phyloP scores from a whole-genome alignment of 768 basidiomycete species.

The Crassisporium funariophilum region DNA sequence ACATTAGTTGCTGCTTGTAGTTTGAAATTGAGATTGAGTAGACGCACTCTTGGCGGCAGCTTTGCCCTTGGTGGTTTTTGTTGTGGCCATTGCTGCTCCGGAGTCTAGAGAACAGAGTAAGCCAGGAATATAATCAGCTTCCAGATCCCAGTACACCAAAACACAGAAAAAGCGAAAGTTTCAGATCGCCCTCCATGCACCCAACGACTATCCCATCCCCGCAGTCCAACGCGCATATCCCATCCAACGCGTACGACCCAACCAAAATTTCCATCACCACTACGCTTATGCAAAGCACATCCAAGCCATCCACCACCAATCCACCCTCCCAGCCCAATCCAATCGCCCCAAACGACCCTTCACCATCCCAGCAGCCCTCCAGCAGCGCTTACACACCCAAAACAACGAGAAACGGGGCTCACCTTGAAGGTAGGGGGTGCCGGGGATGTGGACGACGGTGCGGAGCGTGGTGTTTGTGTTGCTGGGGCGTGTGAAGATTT shows the following conservation, averaged over 20 bases:
- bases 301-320: slow-evolving; percentile 15
- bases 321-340: slow-evolving; percentile 16
- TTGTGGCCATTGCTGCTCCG: slow-evolving; percentile 56
- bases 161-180: background rate
- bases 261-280: slow-evolving; percentile 10
- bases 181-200: slow-evolving; percentile 6
- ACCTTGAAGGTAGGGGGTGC: slow-evolving; percentile 30
- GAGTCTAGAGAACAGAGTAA: slow-evolving; percentile 11
- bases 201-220: background rate
- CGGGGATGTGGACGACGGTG: slow-evolving; percentile 21
- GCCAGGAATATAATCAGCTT: background rate
- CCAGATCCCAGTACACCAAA: slow-evolving; percentile 2
- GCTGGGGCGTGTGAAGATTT: too few species aligned
- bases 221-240: too few species aligned
- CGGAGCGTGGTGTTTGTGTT: too few species aligned
- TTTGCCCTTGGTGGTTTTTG: slow-evolving; percentile 71
- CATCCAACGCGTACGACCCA: background rate
- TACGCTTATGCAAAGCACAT: too few species aligned
- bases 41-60: slow-evolving; percentile 49
- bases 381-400: slow-evolving; percentile 4
- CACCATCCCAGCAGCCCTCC: slow-evolving; percentile 1
- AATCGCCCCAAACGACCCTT: slow-evolving; percentile 5
- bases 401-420: slow-evolving; percentile 15
- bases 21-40: background rate
- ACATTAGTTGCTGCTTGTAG: slow-evolving; percentile 6